Evolutionary conservation across 306 rosid species (phyloP).

Genomic region (Fragaria iinumae): DNA sequence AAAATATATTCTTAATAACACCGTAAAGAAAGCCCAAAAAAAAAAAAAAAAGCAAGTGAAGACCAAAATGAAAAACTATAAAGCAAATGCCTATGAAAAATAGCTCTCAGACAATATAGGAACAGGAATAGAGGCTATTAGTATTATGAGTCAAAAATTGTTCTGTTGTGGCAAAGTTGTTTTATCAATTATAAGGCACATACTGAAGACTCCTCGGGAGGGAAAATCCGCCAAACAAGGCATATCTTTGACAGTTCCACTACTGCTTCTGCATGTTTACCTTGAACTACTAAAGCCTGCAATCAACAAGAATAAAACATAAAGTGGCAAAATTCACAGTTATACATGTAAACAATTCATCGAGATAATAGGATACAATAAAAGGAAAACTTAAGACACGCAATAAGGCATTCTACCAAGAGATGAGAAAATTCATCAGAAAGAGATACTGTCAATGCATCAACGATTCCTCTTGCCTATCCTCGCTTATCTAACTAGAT

Average conservation of each 20-base stretch:
- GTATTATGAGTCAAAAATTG: neutral
- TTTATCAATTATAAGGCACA: slow-evolving; percentile 24
- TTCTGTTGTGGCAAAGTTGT: neutral
- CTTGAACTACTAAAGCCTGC: slow-evolving; percentile 92
- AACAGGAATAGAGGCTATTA: neutral
- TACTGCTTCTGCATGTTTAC: slow-evolving; percentile 60
- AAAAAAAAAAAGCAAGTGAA: neutral
- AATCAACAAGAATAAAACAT: slow-evolving; percentile 11
- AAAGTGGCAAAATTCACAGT: neutral
- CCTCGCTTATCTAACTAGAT: neutral
- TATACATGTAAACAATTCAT: neutral
- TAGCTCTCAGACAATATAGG: neutral
- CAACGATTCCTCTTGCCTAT: neutral
- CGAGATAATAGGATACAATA: neutral
- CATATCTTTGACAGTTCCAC: slow-evolving; percentile 79
- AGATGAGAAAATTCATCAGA: neutral
- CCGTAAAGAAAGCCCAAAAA: neutral
- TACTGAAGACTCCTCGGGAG: slow-evolving; percentile 90
- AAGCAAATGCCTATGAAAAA: neutral
- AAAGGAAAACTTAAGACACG: neutral
- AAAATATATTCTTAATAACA: too few species aligned
- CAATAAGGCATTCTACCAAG: neutral
- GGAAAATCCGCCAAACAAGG: slow-evolving; percentile 62
- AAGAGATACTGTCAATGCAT: neutral
- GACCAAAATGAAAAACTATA: slow-evolving; percentile 1